Evolutionary conservation across 306 rosid genomes (phyloP).

Genomic region (Gastrolobium bilobum): DNA sequence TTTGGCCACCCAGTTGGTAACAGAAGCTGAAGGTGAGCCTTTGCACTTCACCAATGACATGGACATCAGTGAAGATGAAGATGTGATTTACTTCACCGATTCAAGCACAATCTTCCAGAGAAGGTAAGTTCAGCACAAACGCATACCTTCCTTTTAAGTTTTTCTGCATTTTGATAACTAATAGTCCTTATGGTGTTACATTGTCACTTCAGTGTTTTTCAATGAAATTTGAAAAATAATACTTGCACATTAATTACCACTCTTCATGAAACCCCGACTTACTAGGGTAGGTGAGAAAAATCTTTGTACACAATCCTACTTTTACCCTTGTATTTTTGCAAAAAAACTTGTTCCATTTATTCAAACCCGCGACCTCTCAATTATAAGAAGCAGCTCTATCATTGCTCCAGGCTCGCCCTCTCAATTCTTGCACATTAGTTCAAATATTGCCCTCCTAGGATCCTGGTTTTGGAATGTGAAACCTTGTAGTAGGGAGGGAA

Average conservation of each 20-base stretch:
- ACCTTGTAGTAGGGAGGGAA: not conserved
- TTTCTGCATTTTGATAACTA: slow-evolving; percentile 35
- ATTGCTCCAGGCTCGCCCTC: too few relatives aligned
- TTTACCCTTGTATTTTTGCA: too few relatives aligned
- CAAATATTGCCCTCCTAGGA: slow-evolving; percentile 15
- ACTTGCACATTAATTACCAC: slow-evolving; percentile 11
- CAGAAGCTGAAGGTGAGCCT: slow-evolving; percentile 79
- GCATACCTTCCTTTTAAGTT: slow-evolving; percentile 1
- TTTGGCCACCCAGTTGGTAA: slow-evolving; percentile 71
- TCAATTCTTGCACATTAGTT: slow-evolving; percentile 16
- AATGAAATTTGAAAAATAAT: slow-evolving; percentile 23
- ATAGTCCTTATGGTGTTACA: slow-evolving; percentile 18
- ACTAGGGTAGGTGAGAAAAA: too few relatives aligned
- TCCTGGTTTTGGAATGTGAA: slow-evolving; percentile 19
- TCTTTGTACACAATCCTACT: too few relatives aligned
- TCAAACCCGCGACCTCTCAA: too few relatives aligned
- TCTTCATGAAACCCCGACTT: too few relatives aligned
- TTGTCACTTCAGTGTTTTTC: not conserved
- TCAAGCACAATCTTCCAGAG: slow-evolving; percentile 72
- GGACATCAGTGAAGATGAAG: slow-evolving; percentile 78
- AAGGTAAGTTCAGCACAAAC: slow-evolving; percentile 63
- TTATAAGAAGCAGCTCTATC: too few relatives aligned
- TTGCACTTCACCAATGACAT: slow-evolving; percentile 83
- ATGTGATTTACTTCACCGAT: slow-evolving; percentile 83
- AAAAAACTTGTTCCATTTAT: too few relatives aligned